Percentiles rank a stretch among this genome's conserved stretches.
Evolutionary conservation across 805 yeast genomes (phyloP).

Genomic region (Zygoascus flipseniorum): DNA sequence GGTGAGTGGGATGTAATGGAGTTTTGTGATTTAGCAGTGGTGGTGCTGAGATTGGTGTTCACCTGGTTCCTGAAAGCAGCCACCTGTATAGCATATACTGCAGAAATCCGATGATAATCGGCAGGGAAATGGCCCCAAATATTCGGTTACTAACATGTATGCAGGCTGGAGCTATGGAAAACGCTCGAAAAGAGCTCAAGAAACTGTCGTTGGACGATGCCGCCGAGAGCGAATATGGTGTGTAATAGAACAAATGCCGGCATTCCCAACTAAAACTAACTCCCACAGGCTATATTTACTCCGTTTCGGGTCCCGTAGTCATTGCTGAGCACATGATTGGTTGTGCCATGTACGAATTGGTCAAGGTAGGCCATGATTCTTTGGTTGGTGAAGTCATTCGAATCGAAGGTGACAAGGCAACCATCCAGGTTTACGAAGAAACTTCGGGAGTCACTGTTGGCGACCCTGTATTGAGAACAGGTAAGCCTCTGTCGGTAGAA

Average conservation of each 20-base stretch:
- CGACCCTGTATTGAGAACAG: constrained; percentile 96
- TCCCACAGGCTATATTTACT: constrained; percentile 47
- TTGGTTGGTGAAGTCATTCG: constrained; percentile 98
- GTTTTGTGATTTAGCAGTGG: too few relatives aligned
- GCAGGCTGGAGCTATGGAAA: constrained; percentile 93
- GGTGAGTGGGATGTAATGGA: too few relatives aligned
- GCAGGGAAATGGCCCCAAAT: too few relatives aligned
- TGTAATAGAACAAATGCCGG: constrained; percentile 12
- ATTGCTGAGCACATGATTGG: constrained; percentile 99
- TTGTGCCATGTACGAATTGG: constrained; percentile 99
- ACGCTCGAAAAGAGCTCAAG: constrained; percentile 89
- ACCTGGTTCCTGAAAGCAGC: too few relatives aligned
- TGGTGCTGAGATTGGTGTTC: too few relatives aligned
- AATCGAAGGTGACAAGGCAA: constrained; percentile 92
- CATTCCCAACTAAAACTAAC: not conserved
- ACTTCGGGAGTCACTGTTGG: constrained; percentile 99
- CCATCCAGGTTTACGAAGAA: constrained; percentile 98
- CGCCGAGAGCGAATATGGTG: constrained; percentile 75
- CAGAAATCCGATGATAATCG: too few relatives aligned
- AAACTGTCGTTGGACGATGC: constrained; percentile 72
- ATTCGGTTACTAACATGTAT: not conserved
- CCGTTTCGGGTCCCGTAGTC: constrained; percentile 97
- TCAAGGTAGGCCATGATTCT: constrained; percentile 93
- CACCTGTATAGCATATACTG: too few relatives aligned
- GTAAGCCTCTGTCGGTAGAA: constrained; percentile 98